These are phyloP conservation scores for Dentiscutata heterogama DNA, from an alignment of 371 early-diverging fungal species.

Conservation along the genomic window DNA sequence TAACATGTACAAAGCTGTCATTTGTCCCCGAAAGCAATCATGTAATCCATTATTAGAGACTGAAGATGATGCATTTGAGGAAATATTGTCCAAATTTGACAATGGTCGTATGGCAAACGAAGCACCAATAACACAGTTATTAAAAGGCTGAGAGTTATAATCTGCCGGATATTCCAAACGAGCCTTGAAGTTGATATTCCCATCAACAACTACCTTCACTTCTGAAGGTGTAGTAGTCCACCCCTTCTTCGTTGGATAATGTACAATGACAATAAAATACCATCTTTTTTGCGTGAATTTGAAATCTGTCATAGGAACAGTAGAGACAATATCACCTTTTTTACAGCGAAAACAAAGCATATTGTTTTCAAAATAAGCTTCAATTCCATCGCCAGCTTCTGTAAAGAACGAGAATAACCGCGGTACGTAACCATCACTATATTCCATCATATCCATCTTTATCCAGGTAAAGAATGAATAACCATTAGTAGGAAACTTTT, in stretches of 20 bases:
- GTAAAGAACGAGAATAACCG: slow-evolving; percentile 47
- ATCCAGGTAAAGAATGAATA: slow-evolving; percentile 63
- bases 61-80: slow-evolving; percentile 7
- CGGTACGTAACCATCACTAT: slow-evolving; percentile 25
- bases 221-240: slow-evolving; percentile 55
- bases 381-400: slow-evolving; percentile 41
- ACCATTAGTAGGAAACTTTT: slow-evolving; percentile 56
- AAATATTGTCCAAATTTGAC: neutral
- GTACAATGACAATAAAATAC: slow-evolving; percentile 62
- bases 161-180: slow-evolving; percentile 57
- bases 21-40: slow-evolving; percentile 46
- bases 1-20: slow-evolving; percentile 45
- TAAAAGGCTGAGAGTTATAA: slow-evolving; percentile 11
- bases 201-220: slow-evolving; percentile 55
- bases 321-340: slow-evolving; percentile 9
- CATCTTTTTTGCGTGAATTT: slow-evolving; percentile 50
- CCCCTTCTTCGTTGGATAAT: slow-evolving; percentile 53
- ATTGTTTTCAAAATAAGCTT: slow-evolving; percentile 47
- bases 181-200: slow-evolving; percentile 47
- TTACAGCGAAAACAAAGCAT: slow-evolving; percentile 27
- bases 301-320: slow-evolving; percentile 1
- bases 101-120: neutral
- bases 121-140: slow-evolving; percentile 51
- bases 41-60: neutral
- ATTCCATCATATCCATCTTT: slow-evolving; percentile 49